Evolutionary conservation across 1,284 basidiomycete genomes (phyloP).

Genomic region (Papiliotrema fonsecae): DNA sequence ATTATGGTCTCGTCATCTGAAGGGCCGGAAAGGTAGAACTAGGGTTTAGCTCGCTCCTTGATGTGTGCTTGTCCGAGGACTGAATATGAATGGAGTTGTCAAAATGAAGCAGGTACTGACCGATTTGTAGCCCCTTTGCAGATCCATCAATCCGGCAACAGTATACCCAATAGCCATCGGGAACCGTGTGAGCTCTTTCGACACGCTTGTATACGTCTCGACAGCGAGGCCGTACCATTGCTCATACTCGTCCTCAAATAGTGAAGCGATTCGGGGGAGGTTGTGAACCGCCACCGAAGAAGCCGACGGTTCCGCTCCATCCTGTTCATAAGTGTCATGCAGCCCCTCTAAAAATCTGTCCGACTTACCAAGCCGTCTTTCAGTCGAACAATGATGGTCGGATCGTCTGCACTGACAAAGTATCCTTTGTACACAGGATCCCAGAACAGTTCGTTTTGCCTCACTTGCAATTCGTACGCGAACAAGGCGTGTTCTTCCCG

Average conservation of each 20-base stretch:
- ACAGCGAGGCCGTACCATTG: conserved; percentile 40
- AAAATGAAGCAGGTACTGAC: background rate
- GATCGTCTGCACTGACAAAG: conserved; percentile 49
- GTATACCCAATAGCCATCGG: conserved; percentile 35
- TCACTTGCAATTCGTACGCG: conserved; percentile 48
- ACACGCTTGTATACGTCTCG: conserved; percentile 27
- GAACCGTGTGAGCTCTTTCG: conserved; percentile 24
- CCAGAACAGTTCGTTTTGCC: conserved; percentile 51
- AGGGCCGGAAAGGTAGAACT: background rate
- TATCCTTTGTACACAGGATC: conserved; percentile 50
- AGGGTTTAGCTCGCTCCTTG: too few relatives aligned
- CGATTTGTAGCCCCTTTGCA: conserved; percentile 18
- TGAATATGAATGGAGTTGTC: background rate
- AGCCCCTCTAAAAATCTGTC: background rate
- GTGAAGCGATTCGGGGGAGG: conserved; percentile 45
- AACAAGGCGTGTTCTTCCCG: conserved; percentile 43
- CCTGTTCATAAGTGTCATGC: conserved; percentile 23
- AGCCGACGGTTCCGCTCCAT: conserved; percentile 52
- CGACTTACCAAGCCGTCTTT: conserved; percentile 45
- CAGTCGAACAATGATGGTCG: conserved; percentile 49
- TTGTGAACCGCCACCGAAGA: conserved; percentile 49
- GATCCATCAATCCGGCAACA: conserved; percentile 31
- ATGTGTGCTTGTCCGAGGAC: too few relatives aligned
- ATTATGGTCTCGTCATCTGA: background rate
- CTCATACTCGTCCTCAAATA: conserved; percentile 36